phyloP scores from a whole-genome alignment of 805 yeast genomes.

The Zygosaccharomyces siamensis region DNA sequence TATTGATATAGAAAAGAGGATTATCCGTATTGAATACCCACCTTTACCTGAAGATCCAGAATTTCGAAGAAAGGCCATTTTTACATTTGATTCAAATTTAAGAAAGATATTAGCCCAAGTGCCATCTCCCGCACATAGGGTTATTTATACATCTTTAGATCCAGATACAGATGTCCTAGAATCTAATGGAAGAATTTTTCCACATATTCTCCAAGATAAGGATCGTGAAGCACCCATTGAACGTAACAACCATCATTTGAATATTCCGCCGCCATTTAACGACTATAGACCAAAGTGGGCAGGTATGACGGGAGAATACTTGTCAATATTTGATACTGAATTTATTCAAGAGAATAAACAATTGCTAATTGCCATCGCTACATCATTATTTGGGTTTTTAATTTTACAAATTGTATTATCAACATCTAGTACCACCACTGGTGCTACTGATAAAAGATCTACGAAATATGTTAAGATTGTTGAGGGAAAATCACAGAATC shows the following conservation, averaged over 20 bases:
- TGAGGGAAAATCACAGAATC: not conserved
- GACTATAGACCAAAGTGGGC: conserved; percentile 31
- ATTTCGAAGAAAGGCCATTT: conserved; percentile 33
- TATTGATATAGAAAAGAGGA: conserved; percentile 57
- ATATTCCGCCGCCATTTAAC: conserved; percentile 32
- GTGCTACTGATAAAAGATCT: not conserved
- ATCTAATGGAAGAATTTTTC: conserved; percentile 34
- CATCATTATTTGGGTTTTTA: conserved; percentile 19
- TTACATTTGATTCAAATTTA: conserved; percentile 44
- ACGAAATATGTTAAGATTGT: not conserved
- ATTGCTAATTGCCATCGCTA: conserved; percentile 17
- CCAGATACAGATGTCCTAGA: conserved; percentile 15
- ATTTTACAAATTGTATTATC: conserved; percentile 11
- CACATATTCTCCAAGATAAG: conserved; percentile 50
- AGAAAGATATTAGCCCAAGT: conserved; percentile 56
- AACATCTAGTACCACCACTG: not conserved
- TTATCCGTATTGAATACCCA: conserved; percentile 55
- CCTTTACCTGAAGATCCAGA: conserved; percentile 40
- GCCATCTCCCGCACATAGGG: conserved; percentile 68
- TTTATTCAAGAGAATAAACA: conserved; percentile 23
- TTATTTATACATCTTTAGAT: conserved; percentile 49
- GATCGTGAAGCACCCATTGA: conserved; percentile 50
- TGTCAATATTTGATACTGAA: conserved; percentile 23
- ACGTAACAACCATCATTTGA: conserved; percentile 41
- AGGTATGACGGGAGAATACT: conserved; percentile 12